phyloP scores from a whole-genome alignment of 2,329 filamentous ascomycete genomes.

The Neoscytalidium dimidiatum region DNA sequence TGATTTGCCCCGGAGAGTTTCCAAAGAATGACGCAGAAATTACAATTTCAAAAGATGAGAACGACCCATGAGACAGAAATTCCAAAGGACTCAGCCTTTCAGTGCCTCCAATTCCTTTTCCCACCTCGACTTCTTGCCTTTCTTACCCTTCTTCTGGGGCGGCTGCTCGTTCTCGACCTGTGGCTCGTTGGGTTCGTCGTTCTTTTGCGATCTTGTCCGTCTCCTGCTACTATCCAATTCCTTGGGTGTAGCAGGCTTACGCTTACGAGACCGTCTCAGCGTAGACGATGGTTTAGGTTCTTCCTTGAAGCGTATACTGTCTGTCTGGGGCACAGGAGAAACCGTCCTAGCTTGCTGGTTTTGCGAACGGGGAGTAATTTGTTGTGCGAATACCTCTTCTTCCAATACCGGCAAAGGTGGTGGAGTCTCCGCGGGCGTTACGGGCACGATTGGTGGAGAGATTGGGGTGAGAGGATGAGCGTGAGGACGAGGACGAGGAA shows the following conservation, averaged over 20 bases:
- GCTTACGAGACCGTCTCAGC: neutral
- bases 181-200: neutral
- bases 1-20: too few relatives aligned
- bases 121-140: neutral
- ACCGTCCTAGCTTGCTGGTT: too few relatives aligned
- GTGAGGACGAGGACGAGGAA: too few relatives aligned
- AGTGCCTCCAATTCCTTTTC: slow-evolving; percentile 2
- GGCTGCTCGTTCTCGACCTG: neutral
- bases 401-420: neutral
- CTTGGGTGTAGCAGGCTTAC: neutral
- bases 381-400: neutral
- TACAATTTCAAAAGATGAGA: neutral
- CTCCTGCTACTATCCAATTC: neutral
- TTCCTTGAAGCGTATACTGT: too few relatives aligned
- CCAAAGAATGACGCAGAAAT: too few relatives aligned
- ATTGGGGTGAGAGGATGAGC: neutral
- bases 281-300: neutral
- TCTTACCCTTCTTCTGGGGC: neutral
- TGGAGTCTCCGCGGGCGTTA: neutral
- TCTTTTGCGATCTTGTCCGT: neutral
- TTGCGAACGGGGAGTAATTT: too few relatives aligned
- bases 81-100: neutral
- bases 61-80: neutral
- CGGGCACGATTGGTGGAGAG: neutral
- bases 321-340: too few relatives aligned